phyloP scores from a whole-genome alignment of 805 yeast species.

The Isabelozyma rhagii region DNA sequence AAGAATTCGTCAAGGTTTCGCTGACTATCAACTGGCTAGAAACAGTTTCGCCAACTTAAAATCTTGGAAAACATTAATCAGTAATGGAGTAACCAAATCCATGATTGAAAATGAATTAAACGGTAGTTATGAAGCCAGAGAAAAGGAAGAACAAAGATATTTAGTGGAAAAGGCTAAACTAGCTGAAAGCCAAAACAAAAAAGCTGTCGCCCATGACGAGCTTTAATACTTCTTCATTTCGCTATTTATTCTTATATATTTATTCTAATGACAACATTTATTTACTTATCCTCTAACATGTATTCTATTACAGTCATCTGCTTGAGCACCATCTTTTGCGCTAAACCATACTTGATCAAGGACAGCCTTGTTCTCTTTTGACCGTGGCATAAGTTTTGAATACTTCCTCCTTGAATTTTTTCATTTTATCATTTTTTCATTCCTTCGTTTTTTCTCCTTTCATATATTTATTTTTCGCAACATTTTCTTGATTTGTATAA shows the following conservation, averaged over 20 bases:
- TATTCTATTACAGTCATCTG: not conserved
- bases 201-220: not conserved
- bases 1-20: constrained; percentile 64
- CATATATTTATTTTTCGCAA: too few species aligned
- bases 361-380: too few species aligned
- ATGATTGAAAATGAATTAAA: constrained; percentile 38
- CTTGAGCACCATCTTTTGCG: not conserved
- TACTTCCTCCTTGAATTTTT: too few species aligned
- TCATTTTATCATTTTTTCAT: too few species aligned
- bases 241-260: too few species aligned
- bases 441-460: too few species aligned
- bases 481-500: too few species aligned
- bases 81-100: constrained; percentile 39
- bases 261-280: too few species aligned
- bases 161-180: constrained; percentile 1
- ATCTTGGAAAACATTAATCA: constrained; percentile 53
- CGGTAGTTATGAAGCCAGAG: constrained; percentile 31
- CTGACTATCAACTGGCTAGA: constrained; percentile 64
- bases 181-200: not conserved
- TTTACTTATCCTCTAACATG: not conserved
- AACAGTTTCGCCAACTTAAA: constrained; percentile 70
- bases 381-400: too few species aligned
- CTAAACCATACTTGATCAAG: too few species aligned
- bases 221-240: not conserved
- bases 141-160: constrained; percentile 13